Evolutionary conservation across 768 basidiomycete genomes (phyloP).

Genomic region (Arthromyces matolae): DNA sequence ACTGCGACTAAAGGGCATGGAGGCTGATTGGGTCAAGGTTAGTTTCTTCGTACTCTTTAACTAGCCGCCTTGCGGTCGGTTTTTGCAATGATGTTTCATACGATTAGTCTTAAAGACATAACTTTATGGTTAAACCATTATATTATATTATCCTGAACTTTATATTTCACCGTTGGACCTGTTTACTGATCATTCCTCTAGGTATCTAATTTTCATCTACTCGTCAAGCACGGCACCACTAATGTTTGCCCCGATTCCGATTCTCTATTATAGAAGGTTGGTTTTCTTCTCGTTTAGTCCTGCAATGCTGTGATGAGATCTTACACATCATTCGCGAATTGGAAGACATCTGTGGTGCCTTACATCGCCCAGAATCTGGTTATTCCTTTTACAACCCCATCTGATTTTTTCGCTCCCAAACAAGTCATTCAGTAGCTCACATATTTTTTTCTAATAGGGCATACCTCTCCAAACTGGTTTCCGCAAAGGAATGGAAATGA

Average conservation of each 20-base stretch:
- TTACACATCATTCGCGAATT: conserved; percentile 65
- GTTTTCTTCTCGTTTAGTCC: conserved; percentile 16
- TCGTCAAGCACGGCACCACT: conserved; percentile 9
- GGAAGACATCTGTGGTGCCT: conserved; percentile 57
- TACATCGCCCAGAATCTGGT: conserved; percentile 60
- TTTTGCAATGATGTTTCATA: conserved; percentile 48
- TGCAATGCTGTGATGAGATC: conserved; percentile 44
- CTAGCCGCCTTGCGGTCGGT: conserved; percentile 10
- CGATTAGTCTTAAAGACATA: conserved; percentile 96
- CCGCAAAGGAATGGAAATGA: conserved; percentile 72
- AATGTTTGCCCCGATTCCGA: conserved; percentile 6
- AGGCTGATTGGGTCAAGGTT: conserved; percentile 70
- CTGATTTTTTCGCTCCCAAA: conserved; percentile 35
- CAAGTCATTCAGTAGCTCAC: conserved; percentile 3
- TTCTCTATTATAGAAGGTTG: conserved; percentile 34
- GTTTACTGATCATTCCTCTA: conserved; percentile 16
- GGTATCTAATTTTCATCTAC: conserved; percentile 15
- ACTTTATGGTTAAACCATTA: conserved; percentile 8
- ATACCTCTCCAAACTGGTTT: conserved; percentile 78
- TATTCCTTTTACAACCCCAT: conserved; percentile 69
- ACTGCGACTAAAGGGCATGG: conserved; percentile 76
- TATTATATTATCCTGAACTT: background rate
- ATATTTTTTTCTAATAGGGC: conserved; percentile 37
- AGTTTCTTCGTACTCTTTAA: conserved; percentile 24
- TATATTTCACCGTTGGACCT: background rate